Conservation (phyloP, 2,329 filamentous ascomycete genomes). For the Fusarium duplospermum region DNA sequence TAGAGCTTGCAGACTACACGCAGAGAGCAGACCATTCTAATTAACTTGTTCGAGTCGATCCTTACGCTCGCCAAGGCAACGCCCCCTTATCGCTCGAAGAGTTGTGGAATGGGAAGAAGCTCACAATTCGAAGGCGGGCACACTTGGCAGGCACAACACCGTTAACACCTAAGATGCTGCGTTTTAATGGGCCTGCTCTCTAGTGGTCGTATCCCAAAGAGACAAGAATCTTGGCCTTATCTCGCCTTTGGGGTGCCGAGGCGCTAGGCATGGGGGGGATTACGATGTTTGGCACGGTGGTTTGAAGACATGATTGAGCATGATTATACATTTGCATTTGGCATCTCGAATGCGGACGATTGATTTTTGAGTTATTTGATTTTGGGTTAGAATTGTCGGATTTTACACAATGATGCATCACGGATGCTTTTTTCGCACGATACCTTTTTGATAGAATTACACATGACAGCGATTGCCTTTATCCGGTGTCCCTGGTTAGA, state of each 20-base stretch:
- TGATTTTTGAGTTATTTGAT: constrained; percentile 3
- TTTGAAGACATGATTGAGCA: constrained; percentile 37
- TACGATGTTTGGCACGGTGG: constrained; percentile 23
- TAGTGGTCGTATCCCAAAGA: constrained; percentile 11
- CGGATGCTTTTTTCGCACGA: constrained; percentile 34
- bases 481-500: background rate
- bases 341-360: background rate
- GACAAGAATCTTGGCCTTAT: constrained; percentile 20
- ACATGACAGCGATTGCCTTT: constrained; percentile 6
- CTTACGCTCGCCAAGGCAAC: constrained; percentile 43
- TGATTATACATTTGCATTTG: constrained; percentile 19
- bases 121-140: constrained; percentile 11
- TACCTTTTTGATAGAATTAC: constrained; percentile 39
- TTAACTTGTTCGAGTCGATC: constrained; percentile 47
- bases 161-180: constrained; percentile 32
- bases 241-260: constrained; percentile 14
- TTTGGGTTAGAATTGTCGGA: constrained; percentile 22
- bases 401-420: constrained; percentile 21
- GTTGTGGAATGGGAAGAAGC: constrained; percentile 21
- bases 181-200: constrained; percentile 43
- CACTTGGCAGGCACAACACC: constrained; percentile 38
- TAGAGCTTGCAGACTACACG: constrained; percentile 38
- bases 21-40: constrained; percentile 47
- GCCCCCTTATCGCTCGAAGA: constrained; percentile 26
- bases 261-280: constrained; percentile 14